These are phyloP conservation scores for Alliaria petiolata DNA, from an alignment of 345 rosid genomes.

Conservation along the genomic window DNA sequence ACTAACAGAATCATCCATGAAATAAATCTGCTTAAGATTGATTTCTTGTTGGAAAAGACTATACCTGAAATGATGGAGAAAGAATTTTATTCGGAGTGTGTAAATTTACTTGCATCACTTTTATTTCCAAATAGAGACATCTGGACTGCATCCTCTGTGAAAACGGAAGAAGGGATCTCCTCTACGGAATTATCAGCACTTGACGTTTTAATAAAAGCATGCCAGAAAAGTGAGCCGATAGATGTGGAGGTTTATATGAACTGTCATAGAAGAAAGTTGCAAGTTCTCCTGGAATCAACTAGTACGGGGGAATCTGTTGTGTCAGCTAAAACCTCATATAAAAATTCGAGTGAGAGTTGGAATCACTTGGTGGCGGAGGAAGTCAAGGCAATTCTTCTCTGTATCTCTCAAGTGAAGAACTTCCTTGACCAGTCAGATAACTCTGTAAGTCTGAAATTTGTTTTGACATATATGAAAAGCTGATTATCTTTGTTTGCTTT, in stretches of 20 bases:
- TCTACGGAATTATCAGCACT: slow-evolving; percentile 69
- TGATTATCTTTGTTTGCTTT: slow-evolving; percentile 5
- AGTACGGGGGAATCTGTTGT: slow-evolving; percentile 45
- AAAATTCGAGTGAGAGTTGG: slow-evolving; percentile 47
- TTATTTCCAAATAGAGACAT: slow-evolving; percentile 51
- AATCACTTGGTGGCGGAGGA: slow-evolving; percentile 66
- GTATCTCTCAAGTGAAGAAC: slow-evolving; percentile 55
- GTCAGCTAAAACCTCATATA: slow-evolving; percentile 37
- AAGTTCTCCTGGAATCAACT: slow-evolving; percentile 54
- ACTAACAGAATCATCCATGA: slow-evolving; percentile 60
- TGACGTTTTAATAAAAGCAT: slow-evolving; percentile 62
- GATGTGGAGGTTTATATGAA: slow-evolving; percentile 61
- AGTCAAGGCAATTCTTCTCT: slow-evolving; percentile 67
- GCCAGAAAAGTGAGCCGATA: slow-evolving; percentile 59
- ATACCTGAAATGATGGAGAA: slow-evolving; percentile 69
- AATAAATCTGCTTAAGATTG: slow-evolving; percentile 71
- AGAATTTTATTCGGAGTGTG: slow-evolving; percentile 63
- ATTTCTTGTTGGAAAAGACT: slow-evolving; percentile 65
- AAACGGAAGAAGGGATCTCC: slow-evolving; percentile 41
- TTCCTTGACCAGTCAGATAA: slow-evolving; percentile 50
- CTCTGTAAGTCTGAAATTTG: slow-evolving; percentile 50
- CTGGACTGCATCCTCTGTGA: slow-evolving; percentile 36
- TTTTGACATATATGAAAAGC: background rate
- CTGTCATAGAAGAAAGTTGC: slow-evolving; percentile 78
- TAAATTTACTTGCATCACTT: slow-evolving; percentile 71